A percentile compares a stretch with the other conserved stretches of the same genome.
Evolutionary conservation across 225 moss, liverwort and hornwort genomes (phyloP).

Genomic region (Asterella californica): DNA sequence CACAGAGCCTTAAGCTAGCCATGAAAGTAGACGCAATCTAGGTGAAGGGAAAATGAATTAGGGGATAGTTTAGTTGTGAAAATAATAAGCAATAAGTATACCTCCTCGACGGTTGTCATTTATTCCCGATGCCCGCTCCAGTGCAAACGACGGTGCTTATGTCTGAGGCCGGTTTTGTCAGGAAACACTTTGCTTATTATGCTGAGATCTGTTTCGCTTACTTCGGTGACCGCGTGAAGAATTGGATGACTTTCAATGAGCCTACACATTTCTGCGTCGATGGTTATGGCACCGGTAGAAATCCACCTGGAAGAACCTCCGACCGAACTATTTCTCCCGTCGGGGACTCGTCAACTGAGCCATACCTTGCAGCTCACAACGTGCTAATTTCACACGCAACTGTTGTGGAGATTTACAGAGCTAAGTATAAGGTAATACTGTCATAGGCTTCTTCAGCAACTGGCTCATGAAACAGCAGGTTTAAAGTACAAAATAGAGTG

Average conservation of each 20-base stretch:
- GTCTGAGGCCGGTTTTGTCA: conserved; percentile 28
- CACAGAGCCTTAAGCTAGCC: no score
- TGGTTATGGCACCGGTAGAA: conserved; percentile 59
- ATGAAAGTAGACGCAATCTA: no score
- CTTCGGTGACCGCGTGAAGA: conserved; percentile 86
- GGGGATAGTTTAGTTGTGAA: background rate
- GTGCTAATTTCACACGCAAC: conserved; percentile 71
- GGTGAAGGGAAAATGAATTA: no score
- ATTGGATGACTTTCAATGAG: conserved; percentile 96
- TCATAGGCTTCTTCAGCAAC: no score
- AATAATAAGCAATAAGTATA: no score
- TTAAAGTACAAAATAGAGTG: no score
- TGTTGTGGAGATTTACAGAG: conserved; percentile 63
- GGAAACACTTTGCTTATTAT: conserved; percentile 58
- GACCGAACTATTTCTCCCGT: conserved; percentile 45
- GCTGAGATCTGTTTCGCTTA: conserved; percentile 71
- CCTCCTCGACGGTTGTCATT: no score
- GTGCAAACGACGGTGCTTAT: background rate
- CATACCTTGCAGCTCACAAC: conserved; percentile 71
- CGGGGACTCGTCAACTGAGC: conserved; percentile 69
- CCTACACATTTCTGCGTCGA: conserved; percentile 44
- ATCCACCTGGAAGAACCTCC: conserved; percentile 84
- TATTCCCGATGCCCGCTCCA: no score
- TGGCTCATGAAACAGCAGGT: background rate
- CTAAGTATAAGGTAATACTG: conserved; percentile 60